Base-by-base conservation (phyloP, 495 filamentous ascomycete genomes). In the Trichoderma erinaceum region DNA sequence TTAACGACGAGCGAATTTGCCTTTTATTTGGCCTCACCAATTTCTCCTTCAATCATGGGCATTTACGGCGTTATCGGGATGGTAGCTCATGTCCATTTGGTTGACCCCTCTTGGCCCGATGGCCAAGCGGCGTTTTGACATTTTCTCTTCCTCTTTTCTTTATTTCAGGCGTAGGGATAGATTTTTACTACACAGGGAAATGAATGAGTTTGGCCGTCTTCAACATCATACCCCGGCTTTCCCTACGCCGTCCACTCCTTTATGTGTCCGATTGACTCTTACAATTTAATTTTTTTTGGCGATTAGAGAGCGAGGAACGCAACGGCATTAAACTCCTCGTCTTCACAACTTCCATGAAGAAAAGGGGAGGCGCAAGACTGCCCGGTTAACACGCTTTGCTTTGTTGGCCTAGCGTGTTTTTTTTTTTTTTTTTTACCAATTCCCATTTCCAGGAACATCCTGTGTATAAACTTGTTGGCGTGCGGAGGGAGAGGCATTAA, bases 51-150 rank as follows among this genome's bases (percentile, higher is more conserved):
- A 67, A 74, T 71, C 67, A 66, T 75, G 65, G 79, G 80, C 81
- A 83, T 84, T 78, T 73, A 81, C 74, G 83, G 84, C 80, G 78
- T 81, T 82, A 75, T 72, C 72, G 74, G 77, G 81, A 76, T 74
- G 75, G 74, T 74, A 72, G 74, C 73, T 74, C 76, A 70, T 74
- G 74, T 77, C 76, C 78, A 78, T 78, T 78, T 73, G 72, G 77
- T 78, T 77, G 74, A 78, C 77, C 74, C 67, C 35, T 38, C 35
- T 38, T 73, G 73, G 72, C 71, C 74, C 73, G 72, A 72, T 74
- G 68, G 68, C 68, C 69, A 71, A 76, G 77, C 74, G 78, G 67
- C 67, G 70, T 69, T 67, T 41, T 41, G 65, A 61, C 56, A 29
- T 61, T 25, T 27, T 61, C 27, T 61, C 56, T 61, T 61, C 32